Percentiles rank a stretch among this genome's conserved stretches.
phyloP scores from a whole-genome alignment of 768 basidiomycete species.

The Leccinum olivaceopallidum region DNA sequence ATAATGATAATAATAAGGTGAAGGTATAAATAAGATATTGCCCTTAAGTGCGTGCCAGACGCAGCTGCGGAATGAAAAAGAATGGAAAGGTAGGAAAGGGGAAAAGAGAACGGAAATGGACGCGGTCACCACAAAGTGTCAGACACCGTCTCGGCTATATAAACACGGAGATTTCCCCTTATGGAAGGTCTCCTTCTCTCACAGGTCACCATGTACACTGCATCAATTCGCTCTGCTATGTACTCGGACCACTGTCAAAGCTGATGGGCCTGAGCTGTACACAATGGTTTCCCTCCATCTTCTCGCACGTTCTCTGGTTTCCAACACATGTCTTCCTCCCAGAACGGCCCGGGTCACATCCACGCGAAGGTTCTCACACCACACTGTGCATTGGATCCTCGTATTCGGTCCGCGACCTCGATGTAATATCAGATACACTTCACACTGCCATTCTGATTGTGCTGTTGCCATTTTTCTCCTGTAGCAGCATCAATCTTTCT shows the following conservation, averaged over 20 bases:
- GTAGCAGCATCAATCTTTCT: not conserved
- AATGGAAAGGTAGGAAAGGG: not conserved
- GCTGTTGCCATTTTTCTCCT: not conserved
- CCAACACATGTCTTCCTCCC: not conserved
- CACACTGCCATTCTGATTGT: constrained; percentile 4
- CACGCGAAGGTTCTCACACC: not conserved
- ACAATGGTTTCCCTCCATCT: too few species aligned
- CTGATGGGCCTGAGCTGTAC: too few species aligned
- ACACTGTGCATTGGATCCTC: not conserved
- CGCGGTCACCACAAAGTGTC: constrained; percentile 19
- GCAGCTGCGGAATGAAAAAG: constrained; percentile 9
- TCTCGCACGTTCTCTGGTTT: not conserved
- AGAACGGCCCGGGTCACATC: not conserved
- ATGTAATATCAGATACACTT: not conserved
- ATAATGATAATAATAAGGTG: not conserved
- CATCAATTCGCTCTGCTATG: not conserved
- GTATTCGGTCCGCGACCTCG: not conserved
- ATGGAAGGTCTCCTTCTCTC: not conserved
- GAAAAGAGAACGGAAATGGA: constrained; percentile 13
- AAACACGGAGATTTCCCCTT: not conserved
- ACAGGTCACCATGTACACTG: constrained; percentile 2
- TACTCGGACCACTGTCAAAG: not conserved
- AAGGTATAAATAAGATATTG: not conserved
- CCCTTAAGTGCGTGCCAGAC: constrained; percentile 27
- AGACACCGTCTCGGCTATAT: constrained; percentile 1